Evolutionary conservation across 805 yeast species (phyloP).

Genomic region (Pichia membranifaciens): DNA sequence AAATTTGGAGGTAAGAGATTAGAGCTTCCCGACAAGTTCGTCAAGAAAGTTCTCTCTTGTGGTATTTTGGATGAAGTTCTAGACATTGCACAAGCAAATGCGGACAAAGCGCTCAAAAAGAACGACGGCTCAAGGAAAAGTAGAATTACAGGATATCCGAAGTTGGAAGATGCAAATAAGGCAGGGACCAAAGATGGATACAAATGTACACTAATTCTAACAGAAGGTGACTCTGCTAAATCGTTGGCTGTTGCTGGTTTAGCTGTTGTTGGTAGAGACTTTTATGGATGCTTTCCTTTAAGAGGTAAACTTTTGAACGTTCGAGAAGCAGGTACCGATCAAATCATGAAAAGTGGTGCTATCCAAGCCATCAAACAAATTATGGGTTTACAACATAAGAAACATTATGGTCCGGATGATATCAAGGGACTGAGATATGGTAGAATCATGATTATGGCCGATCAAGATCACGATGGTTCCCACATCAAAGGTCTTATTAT

Average conservation of each 20-base stretch:
- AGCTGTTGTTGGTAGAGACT: conserved; percentile 91
- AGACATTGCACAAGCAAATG: conserved; percentile 82
- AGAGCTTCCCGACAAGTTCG: conserved; percentile 69
- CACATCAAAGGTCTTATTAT: conserved; percentile 95
- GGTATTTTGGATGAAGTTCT: conserved; percentile 66
- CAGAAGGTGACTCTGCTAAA: conserved; percentile 97
- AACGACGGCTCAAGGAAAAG: conserved; percentile 82
- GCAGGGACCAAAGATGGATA: conserved; percentile 93
- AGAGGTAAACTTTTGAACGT: conserved; percentile 94
- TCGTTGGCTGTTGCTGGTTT: conserved; percentile 89
- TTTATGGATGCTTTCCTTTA: conserved; percentile 90
- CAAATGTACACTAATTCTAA: conserved; percentile 85
- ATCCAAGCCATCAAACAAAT: conserved; percentile 93
- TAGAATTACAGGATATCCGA: conserved; percentile 83
- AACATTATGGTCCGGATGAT: conserved; percentile 57
- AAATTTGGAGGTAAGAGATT: conserved; percentile 84
- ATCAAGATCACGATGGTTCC: conserved; percentile 99
- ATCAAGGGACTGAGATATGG: conserved; percentile 82
- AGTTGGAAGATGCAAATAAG: conserved; percentile 89
- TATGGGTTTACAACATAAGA: conserved; percentile 91
- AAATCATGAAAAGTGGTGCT: conserved; percentile 85
- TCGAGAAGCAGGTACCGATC: conserved; percentile 95
- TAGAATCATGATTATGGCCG: conserved; percentile 98
- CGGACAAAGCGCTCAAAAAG: conserved; percentile 78
- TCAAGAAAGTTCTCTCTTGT: conserved; percentile 66